Evolutionary conservation across 2,329 filamentous ascomycete genomes (phyloP), one percentile per base, ranked within the genome.

Genomic region (Sarocladium kiliense): DNA sequence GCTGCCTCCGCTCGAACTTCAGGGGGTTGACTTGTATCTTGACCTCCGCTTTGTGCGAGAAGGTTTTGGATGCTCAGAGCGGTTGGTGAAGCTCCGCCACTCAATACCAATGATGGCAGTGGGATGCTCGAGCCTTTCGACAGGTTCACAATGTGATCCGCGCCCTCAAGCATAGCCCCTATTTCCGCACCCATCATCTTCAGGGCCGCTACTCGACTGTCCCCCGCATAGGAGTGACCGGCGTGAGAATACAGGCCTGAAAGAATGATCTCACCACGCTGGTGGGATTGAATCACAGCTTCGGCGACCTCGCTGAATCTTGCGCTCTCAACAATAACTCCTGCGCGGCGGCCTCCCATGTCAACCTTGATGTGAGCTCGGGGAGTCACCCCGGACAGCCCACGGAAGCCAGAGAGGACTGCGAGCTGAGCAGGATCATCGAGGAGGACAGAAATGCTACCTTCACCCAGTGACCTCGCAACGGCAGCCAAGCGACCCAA

Each of bases 81-180:
- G 0, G 88, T 91, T 0, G 89, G 89, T 18, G 89, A 90, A 0
- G 89, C 89, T 5, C 89, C 89, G 0, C 91, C 85, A 0, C 86
- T 89, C 2, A 93, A 73, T 1, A 61, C 56, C 55, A 66, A 57
- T 25, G 59, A 51, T 2, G 64, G 60, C 19, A 64, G 56, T 19
- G 56, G 10, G 1, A 60, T 41, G n/a, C 54, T 53, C 37, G 54
- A 49, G n/a, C 62, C 60, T 3, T 55, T 47, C 1, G 64, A 64
- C 16, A 55, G 57, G 11, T 37, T 30, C 7, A 25, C 56, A n/a
- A 65, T 34, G 3, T 58, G 58, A 11, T 63, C 62, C 1, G 65
- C 64, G 2, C 58, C 64, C 10, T 58, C 50, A 25, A 67, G 54
- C 49, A 68, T 63, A 5, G 65, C 64, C 11, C 61, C 54, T 11